These are phyloP conservation scores for Zoysia pacifica DNA, from an alignment of 176 grass and related monocot species.

Conservation along the genomic window DNA sequence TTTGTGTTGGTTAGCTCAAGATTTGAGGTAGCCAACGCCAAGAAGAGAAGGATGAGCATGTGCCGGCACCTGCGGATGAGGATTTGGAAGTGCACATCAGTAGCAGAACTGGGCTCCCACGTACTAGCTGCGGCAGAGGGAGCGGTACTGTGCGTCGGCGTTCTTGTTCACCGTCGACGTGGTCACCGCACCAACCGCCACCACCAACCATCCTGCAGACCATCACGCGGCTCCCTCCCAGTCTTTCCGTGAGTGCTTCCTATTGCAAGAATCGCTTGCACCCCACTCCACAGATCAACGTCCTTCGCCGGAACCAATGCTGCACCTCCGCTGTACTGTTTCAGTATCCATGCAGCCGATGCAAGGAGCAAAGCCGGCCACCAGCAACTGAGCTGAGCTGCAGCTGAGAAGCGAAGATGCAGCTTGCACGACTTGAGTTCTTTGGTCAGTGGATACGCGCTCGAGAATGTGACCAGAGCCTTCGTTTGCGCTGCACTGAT, in stretches of 20 bases:
- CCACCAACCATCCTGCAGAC: not conserved
- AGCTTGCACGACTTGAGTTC: not conserved
- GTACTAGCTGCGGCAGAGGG: no score
- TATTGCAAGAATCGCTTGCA: conserved; percentile 45
- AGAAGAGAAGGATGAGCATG: no score
- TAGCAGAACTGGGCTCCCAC: no score
- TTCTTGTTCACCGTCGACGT: conserved; percentile 9
- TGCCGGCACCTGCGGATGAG: no score
- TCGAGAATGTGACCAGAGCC: not conserved
- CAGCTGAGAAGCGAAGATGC: conserved; percentile 1
- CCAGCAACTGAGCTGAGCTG: not conserved
- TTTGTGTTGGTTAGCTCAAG: no score
- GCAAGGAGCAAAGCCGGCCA: not conserved
- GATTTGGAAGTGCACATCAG: no score
- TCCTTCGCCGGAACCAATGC: not conserved
- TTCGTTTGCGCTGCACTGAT: not conserved
- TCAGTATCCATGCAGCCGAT: not conserved
- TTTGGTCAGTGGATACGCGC: not conserved
- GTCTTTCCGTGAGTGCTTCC: no score
- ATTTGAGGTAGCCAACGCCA: no score
- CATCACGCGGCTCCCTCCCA: not conserved
- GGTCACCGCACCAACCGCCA: conserved; percentile 29
- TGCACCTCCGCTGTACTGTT: conserved; percentile 5
- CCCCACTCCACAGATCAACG: conserved; percentile 44
- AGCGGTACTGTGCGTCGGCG: not conserved